Percentiles rank a stretch among this genome's conserved stretches.
phyloP scores from a whole-genome alignment of 495 filamentous ascomycete species.

The Xanthoparmelia taractica region DNA sequence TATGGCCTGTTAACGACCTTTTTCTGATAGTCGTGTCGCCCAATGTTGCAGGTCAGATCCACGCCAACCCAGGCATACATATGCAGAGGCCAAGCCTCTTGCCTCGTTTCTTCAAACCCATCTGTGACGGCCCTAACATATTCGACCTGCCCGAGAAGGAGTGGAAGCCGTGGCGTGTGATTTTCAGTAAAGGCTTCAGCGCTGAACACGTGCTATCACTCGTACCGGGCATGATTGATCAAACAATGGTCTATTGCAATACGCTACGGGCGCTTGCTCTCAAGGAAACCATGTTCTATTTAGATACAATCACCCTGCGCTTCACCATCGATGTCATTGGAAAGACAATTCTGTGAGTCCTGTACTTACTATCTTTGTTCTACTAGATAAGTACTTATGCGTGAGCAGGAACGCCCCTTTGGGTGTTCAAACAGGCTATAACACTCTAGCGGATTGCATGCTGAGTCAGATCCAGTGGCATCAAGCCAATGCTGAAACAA shows the following conservation, averaged over 20 bases:
- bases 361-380: no score
- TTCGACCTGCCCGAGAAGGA: conserved; percentile 24
- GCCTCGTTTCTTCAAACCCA: conserved; percentile 24
- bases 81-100: conserved; percentile 21
- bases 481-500: conserved; percentile 24
- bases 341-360: conserved; percentile 19
- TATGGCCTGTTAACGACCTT: conserved; percentile 25
- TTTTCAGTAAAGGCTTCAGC: conserved; percentile 25
- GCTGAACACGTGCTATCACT: conserved; percentile 15
- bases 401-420: conserved; percentile 15
- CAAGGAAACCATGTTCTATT: conserved; percentile 11
- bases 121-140: conserved; percentile 25
- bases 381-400: background rate
- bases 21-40: conserved; percentile 25
- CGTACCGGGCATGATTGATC: no score
- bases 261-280: no score
- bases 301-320: conserved; percentile 19
- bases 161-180: conserved; percentile 25
- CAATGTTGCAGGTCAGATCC: conserved; percentile 21
- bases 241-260: no score
- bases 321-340: conserved; percentile 28
- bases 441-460: conserved; percentile 23
- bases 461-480: conserved; percentile 29
- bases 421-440: conserved; percentile 20
- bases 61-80: conserved; percentile 17